phyloP scores from a whole-genome alignment of 805 yeast genomes.

The Debaryomyces prosopidis region DNA sequence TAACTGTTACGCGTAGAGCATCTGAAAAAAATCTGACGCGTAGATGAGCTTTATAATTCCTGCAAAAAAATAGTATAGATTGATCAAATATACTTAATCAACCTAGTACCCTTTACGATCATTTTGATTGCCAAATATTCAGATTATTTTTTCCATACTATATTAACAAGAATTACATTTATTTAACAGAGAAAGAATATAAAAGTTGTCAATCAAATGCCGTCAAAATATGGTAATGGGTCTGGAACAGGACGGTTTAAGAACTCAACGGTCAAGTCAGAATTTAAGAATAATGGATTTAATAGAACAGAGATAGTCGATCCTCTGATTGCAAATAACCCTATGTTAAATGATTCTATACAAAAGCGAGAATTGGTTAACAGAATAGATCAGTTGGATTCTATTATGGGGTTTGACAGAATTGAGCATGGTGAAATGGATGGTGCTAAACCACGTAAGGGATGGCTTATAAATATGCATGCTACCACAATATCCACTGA shows the following conservation, averaged over 20 bases:
- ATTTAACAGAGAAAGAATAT: background rate
- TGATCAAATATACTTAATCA: too few relatives aligned
- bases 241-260: constrained; percentile 54
- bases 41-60: background rate
- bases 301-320: constrained; percentile 6
- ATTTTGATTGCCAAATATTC: too few relatives aligned
- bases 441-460: constrained; percentile 52
- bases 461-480: constrained; percentile 96
- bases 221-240: constrained; percentile 31
- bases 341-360: constrained; percentile 37
- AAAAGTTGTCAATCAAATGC: background rate
- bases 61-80: too few relatives aligned
- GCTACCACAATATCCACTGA: constrained; percentile 69
- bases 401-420: constrained; percentile 85
- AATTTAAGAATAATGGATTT: constrained; percentile 16
- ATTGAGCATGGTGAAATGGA: constrained; percentile 67
- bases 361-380: constrained; percentile 54
- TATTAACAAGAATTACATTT: too few relatives aligned
- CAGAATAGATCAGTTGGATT: constrained; percentile 68
- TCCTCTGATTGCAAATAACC: constrained; percentile 24
- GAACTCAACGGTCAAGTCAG: constrained; percentile 26
- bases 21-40: background rate
- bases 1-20: background rate
- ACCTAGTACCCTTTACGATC: too few relatives aligned
- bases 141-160: too few relatives aligned